Percentiles rank a stretch among this genome's conserved stretches.
Evolutionary conservation across 768 basidiomycete species (phyloP).

Genomic region (Boletus eberwhitei): DNA sequence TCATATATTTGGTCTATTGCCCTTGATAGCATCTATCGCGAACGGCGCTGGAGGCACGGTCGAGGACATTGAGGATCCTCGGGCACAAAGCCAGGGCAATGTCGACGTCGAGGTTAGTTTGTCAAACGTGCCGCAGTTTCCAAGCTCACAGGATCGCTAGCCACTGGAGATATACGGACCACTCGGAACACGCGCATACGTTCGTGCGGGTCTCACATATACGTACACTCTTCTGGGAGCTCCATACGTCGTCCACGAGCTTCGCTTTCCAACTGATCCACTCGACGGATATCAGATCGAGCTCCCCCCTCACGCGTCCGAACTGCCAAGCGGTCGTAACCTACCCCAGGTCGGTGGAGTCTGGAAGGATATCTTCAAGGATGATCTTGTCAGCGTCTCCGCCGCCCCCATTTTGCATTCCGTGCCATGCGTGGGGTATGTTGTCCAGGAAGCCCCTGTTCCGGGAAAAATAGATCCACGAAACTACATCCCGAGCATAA

Average conservation of each 20-base stretch:
- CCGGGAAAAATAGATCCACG: slow-evolving; percentile 75
- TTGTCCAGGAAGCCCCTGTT: slow-evolving; percentile 64
- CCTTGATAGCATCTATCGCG: slow-evolving; percentile 62
- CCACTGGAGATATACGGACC: slow-evolving; percentile 85
- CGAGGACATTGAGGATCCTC: slow-evolving; percentile 58
- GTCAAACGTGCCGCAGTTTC: background rate
- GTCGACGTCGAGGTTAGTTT: slow-evolving; percentile 18
- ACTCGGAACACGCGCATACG: slow-evolving; percentile 74
- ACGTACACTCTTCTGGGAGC: slow-evolving; percentile 65
- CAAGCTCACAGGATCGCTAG: slow-evolving; percentile 34
- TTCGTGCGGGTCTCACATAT: slow-evolving; percentile 63
- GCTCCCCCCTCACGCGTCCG: slow-evolving; percentile 48
- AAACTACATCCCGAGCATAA: slow-evolving; percentile 64
- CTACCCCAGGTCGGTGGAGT: slow-evolving; percentile 55
- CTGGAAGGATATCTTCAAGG: slow-evolving; percentile 66
- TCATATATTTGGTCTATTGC: slow-evolving; percentile 75
- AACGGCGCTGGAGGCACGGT: slow-evolving; percentile 72
- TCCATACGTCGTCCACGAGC: slow-evolving; percentile 80
- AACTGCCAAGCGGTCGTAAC: slow-evolving; percentile 60
- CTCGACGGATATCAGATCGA: slow-evolving; percentile 45
- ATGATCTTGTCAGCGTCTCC: slow-evolving; percentile 56
- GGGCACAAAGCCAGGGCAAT: slow-evolving; percentile 29
- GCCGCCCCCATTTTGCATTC: slow-evolving; percentile 80
- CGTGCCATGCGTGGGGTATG: slow-evolving; percentile 78
- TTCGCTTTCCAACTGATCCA: slow-evolving; percentile 63